Conservation (phyloP, 345 rosid genomes). For the Pseudoturritis turrita region DNA sequence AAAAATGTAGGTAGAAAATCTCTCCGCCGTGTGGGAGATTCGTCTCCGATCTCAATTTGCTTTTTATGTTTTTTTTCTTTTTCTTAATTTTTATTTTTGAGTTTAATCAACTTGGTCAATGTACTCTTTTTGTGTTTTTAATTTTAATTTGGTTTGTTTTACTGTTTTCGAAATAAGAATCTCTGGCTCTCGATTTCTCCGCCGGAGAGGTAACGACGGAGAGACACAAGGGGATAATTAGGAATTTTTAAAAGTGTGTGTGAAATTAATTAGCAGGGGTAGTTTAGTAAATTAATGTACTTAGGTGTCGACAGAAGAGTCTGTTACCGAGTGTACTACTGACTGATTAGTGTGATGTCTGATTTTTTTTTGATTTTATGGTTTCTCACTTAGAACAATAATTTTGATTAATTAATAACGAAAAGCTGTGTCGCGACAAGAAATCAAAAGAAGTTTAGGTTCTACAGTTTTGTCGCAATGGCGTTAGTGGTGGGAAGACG, state of each 20-base stretch:
- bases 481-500: neutral
- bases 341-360: constrained; percentile 3
- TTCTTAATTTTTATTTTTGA: neutral
- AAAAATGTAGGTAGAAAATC: neutral
- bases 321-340: neutral
- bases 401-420: neutral
- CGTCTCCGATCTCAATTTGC: constrained; percentile 3
- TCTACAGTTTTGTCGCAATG: constrained; percentile 6
- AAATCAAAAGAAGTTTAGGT: constrained; percentile 2
- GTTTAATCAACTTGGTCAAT: constrained; percentile 7
- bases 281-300: constrained; percentile 14
- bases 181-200: neutral
- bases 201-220: neutral
- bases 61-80: neutral
- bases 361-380: neutral
- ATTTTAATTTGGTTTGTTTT: neutral
- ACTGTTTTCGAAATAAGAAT: neutral
- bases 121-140: constrained; percentile 14
- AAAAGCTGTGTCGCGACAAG: constrained; percentile 7
- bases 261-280: neutral
- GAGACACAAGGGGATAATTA: neutral
- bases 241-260: neutral
- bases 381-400: neutral
- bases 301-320: constrained; percentile 27
- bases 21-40: neutral